Evolutionary conservation across 73 alveolate species (phyloP), one percentile per base, ranked within the genome.

Genomic region (Effrenium voratum): DNA sequence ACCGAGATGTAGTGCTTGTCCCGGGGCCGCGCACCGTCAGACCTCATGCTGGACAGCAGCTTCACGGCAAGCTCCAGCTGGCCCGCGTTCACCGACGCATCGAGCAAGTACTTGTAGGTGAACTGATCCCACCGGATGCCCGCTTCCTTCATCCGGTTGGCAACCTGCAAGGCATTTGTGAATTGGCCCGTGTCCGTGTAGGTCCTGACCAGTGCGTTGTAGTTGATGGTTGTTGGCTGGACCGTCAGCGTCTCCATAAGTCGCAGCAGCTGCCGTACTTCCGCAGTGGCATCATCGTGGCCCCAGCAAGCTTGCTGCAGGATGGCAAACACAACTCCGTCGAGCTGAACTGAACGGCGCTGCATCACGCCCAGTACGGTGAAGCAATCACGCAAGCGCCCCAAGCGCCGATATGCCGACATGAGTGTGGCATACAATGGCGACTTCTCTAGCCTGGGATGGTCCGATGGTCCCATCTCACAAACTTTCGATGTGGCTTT

Each of bases 271-370:
- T 90, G 97, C 38, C 97, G 86, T 22, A 90, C 83, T 76, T 90
- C 97, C 44, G 47, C 68, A 5, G 97, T 76, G n/a, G 97, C 97
- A 90, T 90, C 97, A 40, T 40, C n/a, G 68, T 90, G 97, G n/a
- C 88, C 76, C 97, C 97, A 90, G 59, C 97, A 90, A 28, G 97
- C 97, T n/a, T 90, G 97, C 66, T 90, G 97, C 59, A 90, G 83
- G 73, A 90, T 46, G 32, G 88, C 52, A 40, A 90, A 90, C 26
- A 76, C 45, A 13, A 70, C 75, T 34, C 2, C 12, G 43, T 5
- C 6, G 6, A 87, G 97, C 55, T 36, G 87, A 50, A 68, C 66
- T 22, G 57, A 57, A 59, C 68, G 97, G 57, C 68, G 97, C 76
- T 70, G 97, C 97, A 90, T 68, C 32, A 90, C 97, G 24, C 97